Percentiles rank a stretch among this genome's conserved stretches.
Conservation (phyloP, 2,329 filamentous ascomycete species). For the Hymenoscyphus infarciens region DNA sequence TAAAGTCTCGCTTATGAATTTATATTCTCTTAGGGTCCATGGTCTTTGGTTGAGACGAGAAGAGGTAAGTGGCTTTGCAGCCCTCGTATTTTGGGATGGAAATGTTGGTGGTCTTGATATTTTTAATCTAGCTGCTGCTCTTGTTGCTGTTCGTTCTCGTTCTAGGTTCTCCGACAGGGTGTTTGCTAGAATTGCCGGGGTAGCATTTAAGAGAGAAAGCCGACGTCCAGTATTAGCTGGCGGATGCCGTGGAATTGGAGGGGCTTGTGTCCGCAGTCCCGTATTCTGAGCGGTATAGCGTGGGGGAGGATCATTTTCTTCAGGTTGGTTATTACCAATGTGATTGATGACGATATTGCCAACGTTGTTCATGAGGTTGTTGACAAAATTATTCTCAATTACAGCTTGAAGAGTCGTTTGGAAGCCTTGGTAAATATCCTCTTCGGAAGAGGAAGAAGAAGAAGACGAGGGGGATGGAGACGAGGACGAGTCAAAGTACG, state of each 20-base stretch:
- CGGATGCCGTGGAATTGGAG: neutral
- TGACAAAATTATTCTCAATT: too few relatives aligned
- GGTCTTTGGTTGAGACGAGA: neutral
- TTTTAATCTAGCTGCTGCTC: neutral
- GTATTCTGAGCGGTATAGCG: neutral
- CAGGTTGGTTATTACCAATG: neutral
- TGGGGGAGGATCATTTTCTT: neutral
- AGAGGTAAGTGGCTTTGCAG: neutral
- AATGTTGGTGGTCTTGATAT: neutral
- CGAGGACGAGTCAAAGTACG: too few relatives aligned
- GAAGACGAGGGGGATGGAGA: too few relatives aligned
- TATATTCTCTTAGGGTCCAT: neutral
- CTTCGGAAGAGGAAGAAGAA: too few relatives aligned
- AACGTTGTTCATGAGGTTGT: too few relatives aligned
- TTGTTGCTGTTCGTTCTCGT: neutral
- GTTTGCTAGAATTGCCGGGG: neutral
- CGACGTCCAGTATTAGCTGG: neutral
- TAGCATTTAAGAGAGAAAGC: neutral
- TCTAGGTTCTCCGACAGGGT: neutral
- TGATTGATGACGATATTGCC: too few relatives aligned
- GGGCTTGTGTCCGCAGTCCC: neutral
- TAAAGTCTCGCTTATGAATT: neutral
- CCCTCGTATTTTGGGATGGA: neutral
- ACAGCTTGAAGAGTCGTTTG: too few relatives aligned
- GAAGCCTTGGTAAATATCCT: too few relatives aligned